phyloP scores from a whole-genome alignment of 2,329 filamentous ascomycete species.

The Thielaviopsis euricoi region DNA sequence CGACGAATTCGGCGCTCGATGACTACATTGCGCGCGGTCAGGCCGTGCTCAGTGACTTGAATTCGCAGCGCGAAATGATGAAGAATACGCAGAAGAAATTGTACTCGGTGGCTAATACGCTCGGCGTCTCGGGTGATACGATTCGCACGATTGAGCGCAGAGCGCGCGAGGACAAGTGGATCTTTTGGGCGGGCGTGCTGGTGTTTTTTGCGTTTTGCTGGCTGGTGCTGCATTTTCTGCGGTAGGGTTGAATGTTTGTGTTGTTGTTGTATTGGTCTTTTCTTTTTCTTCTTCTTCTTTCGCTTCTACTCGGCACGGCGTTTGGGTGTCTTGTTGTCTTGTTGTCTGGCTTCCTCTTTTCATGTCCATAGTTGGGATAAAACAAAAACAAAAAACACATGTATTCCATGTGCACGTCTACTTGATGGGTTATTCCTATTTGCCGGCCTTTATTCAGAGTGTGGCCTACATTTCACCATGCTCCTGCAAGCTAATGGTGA shows the following conservation, averaged over 20 bases:
- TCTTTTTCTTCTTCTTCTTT: neutral
- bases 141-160: slow-evolving; percentile 91
- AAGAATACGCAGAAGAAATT: slow-evolving; percentile 85
- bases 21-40: slow-evolving; percentile 87
- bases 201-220: slow-evolving; percentile 87
- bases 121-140: slow-evolving; percentile 87
- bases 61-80: slow-evolving; percentile 80
- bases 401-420: neutral
- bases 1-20: slow-evolving; percentile 71
- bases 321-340: neutral
- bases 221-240: slow-evolving; percentile 70
- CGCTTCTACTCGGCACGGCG: slow-evolving; percentile 11
- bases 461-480: neutral
- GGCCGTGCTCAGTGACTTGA: slow-evolving; percentile 75
- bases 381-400: too few species aligned
- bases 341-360: neutral
- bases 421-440: neutral
- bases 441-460: too few species aligned
- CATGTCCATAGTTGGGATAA: neutral
- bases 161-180: slow-evolving; percentile 93
- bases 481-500: slow-evolving; percentile 48
- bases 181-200: slow-evolving; percentile 76
- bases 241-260: slow-evolving; percentile 28
- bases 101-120: slow-evolving; percentile 83
- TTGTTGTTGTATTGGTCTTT: slow-evolving; percentile 9